Evolutionary conservation across 2,329 filamentous ascomycete species (phyloP), one percentile per base, ranked within the genome.

Genomic region (Dothideomycetidae sp.): DNA sequence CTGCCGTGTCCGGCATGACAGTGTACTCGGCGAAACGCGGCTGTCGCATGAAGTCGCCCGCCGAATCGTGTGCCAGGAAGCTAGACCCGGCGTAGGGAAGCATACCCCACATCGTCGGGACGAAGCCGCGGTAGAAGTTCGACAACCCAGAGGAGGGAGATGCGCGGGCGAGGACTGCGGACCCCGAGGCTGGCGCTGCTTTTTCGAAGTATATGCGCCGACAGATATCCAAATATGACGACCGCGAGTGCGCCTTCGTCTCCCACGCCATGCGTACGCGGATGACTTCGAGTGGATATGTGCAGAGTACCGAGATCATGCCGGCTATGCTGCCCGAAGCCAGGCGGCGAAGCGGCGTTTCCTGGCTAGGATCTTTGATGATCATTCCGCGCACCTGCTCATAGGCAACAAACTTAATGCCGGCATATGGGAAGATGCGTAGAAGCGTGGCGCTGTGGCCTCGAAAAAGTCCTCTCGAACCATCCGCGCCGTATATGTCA

Each of bases 391-490:
- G 81, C 46, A 94, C 83, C 59, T 98, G 90, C 58, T 98, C 90
- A 63, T 98, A 98, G 31, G 88, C 86, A 29, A 98, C 72, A 53
- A 98, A 98, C 54, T 98, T 98, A 60, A 96, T 93, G 31, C 82
- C 88, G 11, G 88, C 90, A 57, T 98, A 98, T 4, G 90, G 90
- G 51, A 96, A 98, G 45, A 98, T 93, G 46, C 90, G 78, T 36
- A 96, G 68, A 2, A 98, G 66, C 0, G 90, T 98, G 2, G 86
- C 90, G 3, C 85, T 94, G 57, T 98, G 90, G 5, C 90, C 90
- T 36, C 90, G 80, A 61, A 85, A 98, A 5, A 98, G 68, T 1
- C 90, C 90, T 9, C 67, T 56, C 2, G 71, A 46, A 26, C 90
- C 90, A 44, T 92, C 81, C 31, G 73, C 66, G 15, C 58, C 62